Evolutionary conservation across 352 stramenopile species (phyloP).

Genomic region (Pythium pectinolyticum): DNA sequence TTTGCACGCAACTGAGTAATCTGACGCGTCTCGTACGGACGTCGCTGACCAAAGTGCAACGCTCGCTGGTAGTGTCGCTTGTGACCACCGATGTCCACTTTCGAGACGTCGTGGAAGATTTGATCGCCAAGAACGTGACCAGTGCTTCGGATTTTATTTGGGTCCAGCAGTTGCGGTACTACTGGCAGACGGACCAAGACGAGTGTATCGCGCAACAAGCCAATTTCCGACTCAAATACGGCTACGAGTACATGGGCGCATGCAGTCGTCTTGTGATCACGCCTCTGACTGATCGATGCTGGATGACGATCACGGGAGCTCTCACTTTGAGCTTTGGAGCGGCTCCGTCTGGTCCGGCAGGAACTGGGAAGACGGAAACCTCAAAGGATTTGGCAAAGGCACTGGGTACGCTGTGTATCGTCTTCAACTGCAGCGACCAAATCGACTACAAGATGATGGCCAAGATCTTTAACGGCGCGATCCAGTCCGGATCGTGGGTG

Average conservation of each 20-base stretch:
- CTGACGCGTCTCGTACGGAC: slow-evolving; percentile 67
- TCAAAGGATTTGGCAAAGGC: slow-evolving; percentile 93
- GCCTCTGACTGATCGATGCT: slow-evolving; percentile 92
- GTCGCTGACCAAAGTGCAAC: slow-evolving; percentile 52
- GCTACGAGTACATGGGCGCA: slow-evolving; percentile 93
- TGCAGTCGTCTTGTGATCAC: slow-evolving; percentile 92
- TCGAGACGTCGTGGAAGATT: slow-evolving; percentile 70
- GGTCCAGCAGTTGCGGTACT: slow-evolving; percentile 77
- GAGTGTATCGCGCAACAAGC: slow-evolving; percentile 60
- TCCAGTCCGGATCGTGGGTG: slow-evolving; percentile 75
- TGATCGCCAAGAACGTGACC: slow-evolving; percentile 51
- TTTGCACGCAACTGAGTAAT: slow-evolving; percentile 64
- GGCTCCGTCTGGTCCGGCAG: slow-evolving; percentile 85
- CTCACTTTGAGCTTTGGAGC: slow-evolving; percentile 88
- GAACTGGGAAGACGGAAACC: slow-evolving; percentile 94
- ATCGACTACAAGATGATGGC: slow-evolving; percentile 91
- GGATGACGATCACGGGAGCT: slow-evolving; percentile 92
- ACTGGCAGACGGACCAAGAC: slow-evolving; percentile 65
- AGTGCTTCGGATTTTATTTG: slow-evolving; percentile 67
- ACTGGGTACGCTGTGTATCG: slow-evolving; percentile 91
- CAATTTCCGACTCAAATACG: slow-evolving; percentile 78
- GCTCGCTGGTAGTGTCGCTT: slow-evolving; percentile 61
- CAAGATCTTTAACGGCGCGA: slow-evolving; percentile 84
- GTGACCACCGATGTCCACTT: slow-evolving; percentile 81
- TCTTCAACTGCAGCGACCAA: slow-evolving; percentile 96